phyloP scores from a whole-genome alignment of 768 basidiomycete genomes.

The Psilocybe sp. region DNA sequence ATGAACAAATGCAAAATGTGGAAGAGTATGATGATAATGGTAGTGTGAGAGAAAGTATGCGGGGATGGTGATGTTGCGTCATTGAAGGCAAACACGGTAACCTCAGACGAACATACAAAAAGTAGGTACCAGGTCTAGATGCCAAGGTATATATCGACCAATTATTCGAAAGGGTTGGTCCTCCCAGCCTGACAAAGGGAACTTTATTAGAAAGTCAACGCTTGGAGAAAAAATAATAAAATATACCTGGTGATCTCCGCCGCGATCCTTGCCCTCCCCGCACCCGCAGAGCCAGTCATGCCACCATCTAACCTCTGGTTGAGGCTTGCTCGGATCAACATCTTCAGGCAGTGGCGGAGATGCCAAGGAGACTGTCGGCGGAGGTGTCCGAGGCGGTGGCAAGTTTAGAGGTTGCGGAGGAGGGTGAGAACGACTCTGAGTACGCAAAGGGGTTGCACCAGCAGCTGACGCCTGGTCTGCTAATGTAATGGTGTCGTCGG shows the following conservation, averaged over 20 bases:
- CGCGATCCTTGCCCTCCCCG: slow-evolving; percentile 69
- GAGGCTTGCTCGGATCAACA: slow-evolving; percentile 21
- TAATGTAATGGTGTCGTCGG: background rate
- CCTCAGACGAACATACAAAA: background rate
- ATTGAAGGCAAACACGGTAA: background rate
- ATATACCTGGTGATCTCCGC: slow-evolving; percentile 68
- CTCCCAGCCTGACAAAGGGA: slow-evolving; percentile 56
- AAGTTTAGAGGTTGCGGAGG: slow-evolving; percentile 60
- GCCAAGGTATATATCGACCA: background rate
- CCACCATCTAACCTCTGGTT: slow-evolving; percentile 59
- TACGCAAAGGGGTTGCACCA: slow-evolving; percentile 6
- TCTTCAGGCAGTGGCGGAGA: slow-evolving; percentile 23
- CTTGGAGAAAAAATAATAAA: background rate
- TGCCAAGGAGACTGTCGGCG: slow-evolving; percentile 35
- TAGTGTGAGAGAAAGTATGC: background rate
- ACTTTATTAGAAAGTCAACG: background rate
- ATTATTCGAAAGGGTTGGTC: slow-evolving; percentile 62
- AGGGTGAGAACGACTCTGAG: slow-evolving; percentile 16
- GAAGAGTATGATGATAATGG: no score
- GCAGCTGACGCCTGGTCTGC: slow-evolving; percentile 3
- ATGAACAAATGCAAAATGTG: no score
- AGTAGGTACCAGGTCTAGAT: background rate
- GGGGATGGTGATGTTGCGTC: background rate
- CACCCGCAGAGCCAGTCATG: slow-evolving; percentile 86
- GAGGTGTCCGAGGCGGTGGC: slow-evolving; percentile 56